phyloP scores from a whole-genome alignment of 164 flowering plant genomes.

The Houttuynia cordata region DNA sequence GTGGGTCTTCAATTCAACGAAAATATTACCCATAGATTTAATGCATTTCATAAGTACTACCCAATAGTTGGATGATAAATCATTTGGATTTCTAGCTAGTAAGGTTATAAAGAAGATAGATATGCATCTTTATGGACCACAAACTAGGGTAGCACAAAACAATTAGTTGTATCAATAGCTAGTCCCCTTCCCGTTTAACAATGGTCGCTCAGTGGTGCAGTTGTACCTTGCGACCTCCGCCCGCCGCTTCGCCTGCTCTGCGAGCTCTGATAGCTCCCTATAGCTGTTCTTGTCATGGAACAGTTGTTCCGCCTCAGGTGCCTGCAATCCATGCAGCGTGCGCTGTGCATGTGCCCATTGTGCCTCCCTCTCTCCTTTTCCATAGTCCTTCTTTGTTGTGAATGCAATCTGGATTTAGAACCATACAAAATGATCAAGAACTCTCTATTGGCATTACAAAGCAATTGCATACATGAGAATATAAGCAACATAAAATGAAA shows the following conservation, averaged over 20 bases:
- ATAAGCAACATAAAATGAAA: not conserved
- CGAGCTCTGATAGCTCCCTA: conserved; percentile 14
- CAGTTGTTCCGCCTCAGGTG: conserved; percentile 11
- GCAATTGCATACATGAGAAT: too few species aligned
- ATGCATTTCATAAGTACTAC: too few species aligned
- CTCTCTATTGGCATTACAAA: too few species aligned
- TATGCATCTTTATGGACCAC: too few species aligned
- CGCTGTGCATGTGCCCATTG: conserved; percentile 40
- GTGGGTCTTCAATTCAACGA: too few species aligned
- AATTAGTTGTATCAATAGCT: too few species aligned
- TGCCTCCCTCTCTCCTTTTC: conserved; percentile 36
- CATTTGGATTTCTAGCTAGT: too few species aligned
- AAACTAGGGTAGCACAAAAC: too few species aligned
- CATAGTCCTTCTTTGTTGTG: conserved; percentile 30
- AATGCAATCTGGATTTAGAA: conserved; percentile 25
- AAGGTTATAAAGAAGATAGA: too few species aligned
- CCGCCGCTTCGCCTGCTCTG: conserved; percentile 26
- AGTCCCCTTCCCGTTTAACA: too few species aligned
- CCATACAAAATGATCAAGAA: not conserved
- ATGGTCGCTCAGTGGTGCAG: not conserved
- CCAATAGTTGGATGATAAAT: too few species aligned
- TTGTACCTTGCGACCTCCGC: conserved; percentile 14
- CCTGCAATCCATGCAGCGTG: conserved; percentile 36
- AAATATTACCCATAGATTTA: too few species aligned
- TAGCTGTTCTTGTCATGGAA: conserved; percentile 19